These are phyloP conservation scores for Alternaria arbusti DNA, from an alignment of 2,329 filamentous ascomycete species.

Conservation along the genomic window DNA sequence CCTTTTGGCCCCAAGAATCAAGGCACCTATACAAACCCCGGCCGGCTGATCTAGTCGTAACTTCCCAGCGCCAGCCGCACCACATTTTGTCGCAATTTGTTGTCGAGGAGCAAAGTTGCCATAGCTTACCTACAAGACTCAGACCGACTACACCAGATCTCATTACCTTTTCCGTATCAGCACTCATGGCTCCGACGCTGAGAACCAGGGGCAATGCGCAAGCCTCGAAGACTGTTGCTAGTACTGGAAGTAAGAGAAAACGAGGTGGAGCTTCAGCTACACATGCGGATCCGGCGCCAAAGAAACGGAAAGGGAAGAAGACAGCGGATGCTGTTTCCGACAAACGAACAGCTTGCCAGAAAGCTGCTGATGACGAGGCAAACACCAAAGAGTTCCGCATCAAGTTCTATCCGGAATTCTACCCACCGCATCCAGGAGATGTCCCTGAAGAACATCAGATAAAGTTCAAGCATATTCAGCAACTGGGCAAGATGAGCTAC, in stretches of 20 bases:
- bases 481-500: slow-evolving; percentile 12
- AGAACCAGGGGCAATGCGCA: background rate
- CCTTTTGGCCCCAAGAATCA: background rate
- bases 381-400: background rate
- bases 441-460: slow-evolving; percentile 15
- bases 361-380: background rate
- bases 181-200: background rate
- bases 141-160: background rate
- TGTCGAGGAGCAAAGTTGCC: background rate
- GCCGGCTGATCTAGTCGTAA: background rate
- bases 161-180: background rate
- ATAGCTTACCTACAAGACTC: background rate
- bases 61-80: background rate
- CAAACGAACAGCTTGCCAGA: background rate
- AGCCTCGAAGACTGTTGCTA: background rate
- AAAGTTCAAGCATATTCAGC: slow-evolving; percentile 18
- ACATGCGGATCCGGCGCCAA: background rate
- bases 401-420: background rate
- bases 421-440: background rate
- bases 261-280: background rate
- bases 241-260: background rate
- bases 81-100: background rate
- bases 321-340: background rate
- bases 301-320: background rate
- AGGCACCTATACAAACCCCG: background rate